Evolutionary conservation across 495 filamentous ascomycete genomes (phyloP), one percentile per base, ranked within the genome.

Genomic region (Daldinia loculata): DNA sequence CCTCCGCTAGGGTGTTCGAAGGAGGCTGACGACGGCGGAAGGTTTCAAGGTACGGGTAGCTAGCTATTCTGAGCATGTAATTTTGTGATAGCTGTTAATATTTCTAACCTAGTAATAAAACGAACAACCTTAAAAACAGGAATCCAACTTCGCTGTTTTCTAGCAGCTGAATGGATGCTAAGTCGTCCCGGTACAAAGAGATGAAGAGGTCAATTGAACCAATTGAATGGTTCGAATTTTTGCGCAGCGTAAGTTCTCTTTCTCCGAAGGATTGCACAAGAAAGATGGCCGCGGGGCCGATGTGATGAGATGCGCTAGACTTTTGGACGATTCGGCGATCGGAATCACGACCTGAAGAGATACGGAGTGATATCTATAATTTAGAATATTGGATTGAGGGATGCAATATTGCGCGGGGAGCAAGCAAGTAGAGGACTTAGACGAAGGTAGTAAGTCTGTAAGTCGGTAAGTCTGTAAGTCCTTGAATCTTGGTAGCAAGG

Each of bases 141-240:
- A 64, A 50, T 45, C 24, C 39, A 61, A 53, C 62, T 48, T 68
- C 17, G 38, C 39, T 66, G 61, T 57, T 72, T 70, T 69, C 48
- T 56, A 26, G 26, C 14, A 27, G 51, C 15, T 62, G 24, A 56
- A 65, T 61, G 24, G 27, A 52, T 52, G 61, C 34, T 66, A 43
- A 45, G 53, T 63, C 50, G 56, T 52, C 27, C 59, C 43, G 9
- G 45, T 50, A 72, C 66, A 72, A 72, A 72, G 70, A 72, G 26
- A 34, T 34, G 22, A 24, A 63, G 24, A 50, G 26, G 50, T 29
- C 65, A 72, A 72, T 66, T 71, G 63, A 51, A 36, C 58, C 65
- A 69, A 69, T 72, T 68, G 43, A 61, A 39, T 58, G 15, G 43
- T 43, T 34, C 41, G 39, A 57, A 45, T 41, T 51, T 62, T 65